Base-by-base conservation (phyloP, 148 eudicot species). In the Diospyros lotus region DNA sequence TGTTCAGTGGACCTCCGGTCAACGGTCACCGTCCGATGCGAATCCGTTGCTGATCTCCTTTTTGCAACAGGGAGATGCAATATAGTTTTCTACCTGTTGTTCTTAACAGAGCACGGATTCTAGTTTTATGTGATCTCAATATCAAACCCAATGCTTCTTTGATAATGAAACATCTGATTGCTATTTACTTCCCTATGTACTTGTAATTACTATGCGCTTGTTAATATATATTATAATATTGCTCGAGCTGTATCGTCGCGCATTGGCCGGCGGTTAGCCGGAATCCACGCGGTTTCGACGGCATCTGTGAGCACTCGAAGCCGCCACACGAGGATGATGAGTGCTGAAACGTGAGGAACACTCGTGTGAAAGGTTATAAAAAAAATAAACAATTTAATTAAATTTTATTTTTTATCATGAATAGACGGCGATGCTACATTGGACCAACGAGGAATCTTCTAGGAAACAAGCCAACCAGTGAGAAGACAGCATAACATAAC, bases 41-140 rank as follows among this genome's bases (percentile, higher is more conserved):
- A 65, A 44, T 45, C 40, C 70, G 18, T 46, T n/a, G 38, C 70
- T 48, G 71, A 68, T 68, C 71, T 68, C 54, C 15, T 46, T 66
- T 51, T 68, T 68, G 71, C 71, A 51, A 38, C 58, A 28, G 71
- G 2, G 4, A 39, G 46, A 46, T 6, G 28, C 51, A 9, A 10
- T 4, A 4, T n/a, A 43, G 0, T 2, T 68, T 28, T 60, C 42
- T 68, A 0, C 42, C 71, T 51, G 71, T 68, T 68, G 71, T 48
- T 68, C 13, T 38, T 7, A 66, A 18, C 50, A 4, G n/a, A 8
- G 55, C 71, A 66, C 52, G n/a, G 17, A 45, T 66, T 54, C 13
- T 53, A 54, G 8, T 18, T 5, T 4, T 7, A 68, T 68, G 71
- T 68, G 51, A 68, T 39, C 43, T 50, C 42, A 17, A 28, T 11